These are phyloP conservation scores for Gaultheria prostrata DNA, from an alignment of 148 eudicot species.

Conservation along the genomic window DNA sequence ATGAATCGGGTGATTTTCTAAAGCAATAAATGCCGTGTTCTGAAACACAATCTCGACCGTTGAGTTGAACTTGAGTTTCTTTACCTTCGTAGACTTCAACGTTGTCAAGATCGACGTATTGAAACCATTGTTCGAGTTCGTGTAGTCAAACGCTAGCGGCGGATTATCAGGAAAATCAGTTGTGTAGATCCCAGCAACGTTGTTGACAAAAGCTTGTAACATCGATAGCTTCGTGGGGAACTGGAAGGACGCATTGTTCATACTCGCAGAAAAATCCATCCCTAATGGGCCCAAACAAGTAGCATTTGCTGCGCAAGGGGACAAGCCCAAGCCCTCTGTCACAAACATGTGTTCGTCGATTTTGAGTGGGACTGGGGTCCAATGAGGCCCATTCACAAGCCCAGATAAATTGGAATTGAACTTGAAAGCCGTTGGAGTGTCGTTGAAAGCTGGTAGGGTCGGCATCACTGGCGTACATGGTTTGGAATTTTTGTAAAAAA, in stretches of 20 bases:
- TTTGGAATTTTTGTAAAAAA: slow-evolving; percentile 27
- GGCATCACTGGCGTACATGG: slow-evolving; percentile 40
- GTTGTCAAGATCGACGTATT: slow-evolving; percentile 39
- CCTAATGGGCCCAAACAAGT: slow-evolving; percentile 49
- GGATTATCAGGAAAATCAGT: slow-evolving; percentile 54
- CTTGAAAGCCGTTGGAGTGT: slow-evolving; percentile 52
- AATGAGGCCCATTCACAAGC: slow-evolving; percentile 41
- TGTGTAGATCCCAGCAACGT: slow-evolving; percentile 45
- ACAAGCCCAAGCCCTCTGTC: slow-evolving; percentile 52
- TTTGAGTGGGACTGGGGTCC: slow-evolving; percentile 36
- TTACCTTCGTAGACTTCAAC: slow-evolving; percentile 48
- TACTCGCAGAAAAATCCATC: slow-evolving; percentile 45
- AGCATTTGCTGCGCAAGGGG: slow-evolving; percentile 40
- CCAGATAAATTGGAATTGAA: slow-evolving; percentile 52
- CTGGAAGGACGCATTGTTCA: slow-evolving; percentile 56
- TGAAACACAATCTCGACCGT: slow-evolving; percentile 72
- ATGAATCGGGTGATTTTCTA: slow-evolving; percentile 77
- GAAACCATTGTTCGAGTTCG: slow-evolving; percentile 34
- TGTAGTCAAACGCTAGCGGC: slow-evolving; percentile 50
- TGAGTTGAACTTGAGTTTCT: slow-evolving; percentile 50
- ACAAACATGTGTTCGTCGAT: slow-evolving; percentile 62
- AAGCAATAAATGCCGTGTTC: slow-evolving; percentile 39
- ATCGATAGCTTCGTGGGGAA: slow-evolving; percentile 43
- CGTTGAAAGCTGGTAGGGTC: slow-evolving; percentile 49
- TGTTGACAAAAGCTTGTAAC: slow-evolving; percentile 43